Percentiles rank a stretch among this genome's conserved stretches.
phyloP scores from a whole-genome alignment of 2,329 filamentous ascomycete genomes.

The Cladosporium sp. region DNA sequence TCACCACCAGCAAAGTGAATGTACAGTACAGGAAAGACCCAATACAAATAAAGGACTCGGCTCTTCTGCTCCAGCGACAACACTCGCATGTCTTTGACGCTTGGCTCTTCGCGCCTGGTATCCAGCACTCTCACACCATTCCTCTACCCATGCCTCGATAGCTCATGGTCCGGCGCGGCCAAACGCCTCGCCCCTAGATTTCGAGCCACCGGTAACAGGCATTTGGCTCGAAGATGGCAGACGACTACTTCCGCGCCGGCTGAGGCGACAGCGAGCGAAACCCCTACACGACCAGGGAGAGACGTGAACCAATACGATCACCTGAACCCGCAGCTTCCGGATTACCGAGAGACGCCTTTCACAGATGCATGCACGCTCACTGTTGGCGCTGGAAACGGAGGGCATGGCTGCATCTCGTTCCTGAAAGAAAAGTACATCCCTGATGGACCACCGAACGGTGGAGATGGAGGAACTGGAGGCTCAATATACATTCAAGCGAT shows the following conservation, averaged over 20 bases:
- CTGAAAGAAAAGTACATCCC: conserved; percentile 83
- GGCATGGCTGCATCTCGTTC: conserved; percentile 92
- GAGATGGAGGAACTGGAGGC: conserved; percentile 86
- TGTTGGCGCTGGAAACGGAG: conserved; percentile 73
- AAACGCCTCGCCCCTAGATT: not conserved
- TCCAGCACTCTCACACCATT: conserved; percentile 39
- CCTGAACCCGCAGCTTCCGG: conserved; percentile 75
- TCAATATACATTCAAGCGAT: conserved; percentile 93
- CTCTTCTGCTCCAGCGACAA: too few species aligned
- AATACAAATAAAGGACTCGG: too few species aligned
- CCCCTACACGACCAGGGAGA: conserved; percentile 8
- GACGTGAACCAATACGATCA: conserved; percentile 38
- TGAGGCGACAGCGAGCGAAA: not conserved
- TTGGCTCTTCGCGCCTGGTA: conserved; percentile 20
- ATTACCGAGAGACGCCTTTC: conserved; percentile 79
- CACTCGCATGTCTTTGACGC: conserved; percentile 11
- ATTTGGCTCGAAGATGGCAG: conserved; percentile 23
- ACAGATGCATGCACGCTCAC: conserved; percentile 78
- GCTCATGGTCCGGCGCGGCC: conserved; percentile 14
- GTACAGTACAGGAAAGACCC: too few species aligned
- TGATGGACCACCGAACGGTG: conserved; percentile 88
- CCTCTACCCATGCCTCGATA: conserved; percentile 40
- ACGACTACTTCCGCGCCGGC: conserved; percentile 19
- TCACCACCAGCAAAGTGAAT: too few species aligned
- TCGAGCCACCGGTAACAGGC: conserved; percentile 7